A percentile compares a stretch with the other conserved stretches of the same genome.
phyloP scores from a whole-genome alignment of 1,139 yeast species.

The Debaryomyces sp. region DNA sequence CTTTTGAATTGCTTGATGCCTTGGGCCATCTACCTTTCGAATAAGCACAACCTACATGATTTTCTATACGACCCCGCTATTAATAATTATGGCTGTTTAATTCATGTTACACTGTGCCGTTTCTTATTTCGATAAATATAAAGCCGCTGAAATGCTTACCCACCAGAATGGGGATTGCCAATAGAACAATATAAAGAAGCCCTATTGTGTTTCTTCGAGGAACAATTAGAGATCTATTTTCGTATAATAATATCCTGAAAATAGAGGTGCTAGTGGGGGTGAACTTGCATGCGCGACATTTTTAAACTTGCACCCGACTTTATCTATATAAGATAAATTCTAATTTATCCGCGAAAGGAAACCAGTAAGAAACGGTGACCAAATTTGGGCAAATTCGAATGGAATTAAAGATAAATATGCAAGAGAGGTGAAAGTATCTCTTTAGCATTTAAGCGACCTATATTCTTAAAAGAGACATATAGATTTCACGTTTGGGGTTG shows the following conservation, averaged over 20 bases:
- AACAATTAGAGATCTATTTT: background rate
- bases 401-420: background rate
- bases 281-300: background rate
- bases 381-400: background rate
- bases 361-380: background rate
- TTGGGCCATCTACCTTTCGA: background rate
- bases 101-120: background rate
- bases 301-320: background rate
- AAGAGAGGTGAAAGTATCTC: background rate
- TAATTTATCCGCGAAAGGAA: conserved; percentile 1
- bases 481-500: background rate
- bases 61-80: background rate
- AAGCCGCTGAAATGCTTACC: background rate
- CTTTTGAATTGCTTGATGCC: background rate
- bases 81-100: background rate
- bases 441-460: background rate
- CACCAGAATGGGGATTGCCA: background rate
- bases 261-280: background rate
- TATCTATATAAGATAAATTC: background rate
- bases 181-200: background rate
- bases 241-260: background rate
- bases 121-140: background rate
- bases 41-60: background rate
- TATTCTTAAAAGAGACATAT: background rate
- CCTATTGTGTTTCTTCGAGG: background rate